These are phyloP conservation scores for Microcos paniculata DNA, from an alignment of 345 rosid species.

Conservation along the genomic window DNA sequence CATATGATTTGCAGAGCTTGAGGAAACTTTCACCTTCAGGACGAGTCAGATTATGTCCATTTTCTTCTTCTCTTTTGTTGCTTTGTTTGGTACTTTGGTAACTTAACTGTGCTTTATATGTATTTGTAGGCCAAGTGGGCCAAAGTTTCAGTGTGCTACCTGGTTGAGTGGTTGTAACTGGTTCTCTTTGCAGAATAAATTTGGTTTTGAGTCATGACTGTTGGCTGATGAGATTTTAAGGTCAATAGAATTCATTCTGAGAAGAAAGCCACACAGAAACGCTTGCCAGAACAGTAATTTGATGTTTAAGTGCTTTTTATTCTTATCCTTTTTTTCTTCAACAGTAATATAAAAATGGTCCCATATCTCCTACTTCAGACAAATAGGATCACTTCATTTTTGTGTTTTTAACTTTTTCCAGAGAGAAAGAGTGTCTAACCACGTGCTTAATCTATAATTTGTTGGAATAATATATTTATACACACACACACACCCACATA, in stretches of 20 bases:
- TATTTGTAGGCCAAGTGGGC: neutral
- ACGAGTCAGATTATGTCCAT: conserved; percentile 15
- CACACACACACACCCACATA: neutral
- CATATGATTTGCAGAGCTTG: conserved; percentile 9
- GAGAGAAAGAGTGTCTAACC: neutral
- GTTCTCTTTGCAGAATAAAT: conserved; percentile 10
- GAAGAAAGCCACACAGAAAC: neutral
- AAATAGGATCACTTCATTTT: neutral
- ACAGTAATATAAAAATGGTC: neutral
- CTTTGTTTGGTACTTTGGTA: neutral
- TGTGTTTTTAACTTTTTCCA: neutral
- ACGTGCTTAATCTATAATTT: neutral
- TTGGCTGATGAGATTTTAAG: neutral
- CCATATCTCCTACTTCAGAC: neutral
- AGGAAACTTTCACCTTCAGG: conserved; percentile 22
- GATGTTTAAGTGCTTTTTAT: neutral
- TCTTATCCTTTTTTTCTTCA: neutral
- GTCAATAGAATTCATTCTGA: neutral
- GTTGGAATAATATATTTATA: neutral
- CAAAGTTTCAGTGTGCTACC: neutral
- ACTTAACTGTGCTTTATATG: neutral
- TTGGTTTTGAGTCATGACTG: neutral
- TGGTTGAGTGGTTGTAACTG: neutral
- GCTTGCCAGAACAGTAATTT: neutral
- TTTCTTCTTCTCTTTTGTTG: neutral